Evolutionary conservation across 179 eudicot species (phyloP).

Genomic region (Nepenthes alata): DNA sequence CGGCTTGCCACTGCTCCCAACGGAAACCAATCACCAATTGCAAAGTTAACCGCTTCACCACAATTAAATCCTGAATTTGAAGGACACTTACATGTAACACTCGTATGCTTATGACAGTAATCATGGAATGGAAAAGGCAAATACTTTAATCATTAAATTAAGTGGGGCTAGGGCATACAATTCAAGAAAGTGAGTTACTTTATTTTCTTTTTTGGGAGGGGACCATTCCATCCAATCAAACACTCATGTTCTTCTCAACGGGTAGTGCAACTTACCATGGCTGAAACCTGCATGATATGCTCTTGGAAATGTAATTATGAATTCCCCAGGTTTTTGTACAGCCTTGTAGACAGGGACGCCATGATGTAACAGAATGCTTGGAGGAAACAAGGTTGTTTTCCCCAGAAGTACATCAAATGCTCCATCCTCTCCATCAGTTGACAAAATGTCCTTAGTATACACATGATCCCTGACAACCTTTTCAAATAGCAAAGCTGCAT

Average conservation of each 20-base stretch:
- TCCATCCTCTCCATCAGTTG: constrained; percentile 87
- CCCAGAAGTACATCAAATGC: constrained; percentile 89
- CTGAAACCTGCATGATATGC: constrained; percentile 99
- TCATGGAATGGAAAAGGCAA: background rate
- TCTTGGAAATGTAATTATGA: constrained; percentile 79
- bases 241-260: background rate
- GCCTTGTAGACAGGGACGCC: constrained; percentile 90
- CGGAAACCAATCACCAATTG: constrained; percentile 91
- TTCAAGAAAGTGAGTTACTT: too few relatives aligned
- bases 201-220: background rate
- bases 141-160: background rate
- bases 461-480: constrained; percentile 77
- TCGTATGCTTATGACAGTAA: background rate
- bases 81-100: background rate
- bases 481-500: constrained; percentile 78
- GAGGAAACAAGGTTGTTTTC: constrained; percentile 95
- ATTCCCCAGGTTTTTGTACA: constrained; percentile 96
- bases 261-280: constrained; percentile 53
- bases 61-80: constrained; percentile 68
- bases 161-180: too few relatives aligned
- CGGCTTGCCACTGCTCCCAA: constrained; percentile 79
- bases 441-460: constrained; percentile 56
- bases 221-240: background rate
- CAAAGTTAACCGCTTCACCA: constrained; percentile 98
- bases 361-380: constrained; percentile 66